Conservation (phyloP, 1,139 yeast species). For the Pichia sp. region DNA sequence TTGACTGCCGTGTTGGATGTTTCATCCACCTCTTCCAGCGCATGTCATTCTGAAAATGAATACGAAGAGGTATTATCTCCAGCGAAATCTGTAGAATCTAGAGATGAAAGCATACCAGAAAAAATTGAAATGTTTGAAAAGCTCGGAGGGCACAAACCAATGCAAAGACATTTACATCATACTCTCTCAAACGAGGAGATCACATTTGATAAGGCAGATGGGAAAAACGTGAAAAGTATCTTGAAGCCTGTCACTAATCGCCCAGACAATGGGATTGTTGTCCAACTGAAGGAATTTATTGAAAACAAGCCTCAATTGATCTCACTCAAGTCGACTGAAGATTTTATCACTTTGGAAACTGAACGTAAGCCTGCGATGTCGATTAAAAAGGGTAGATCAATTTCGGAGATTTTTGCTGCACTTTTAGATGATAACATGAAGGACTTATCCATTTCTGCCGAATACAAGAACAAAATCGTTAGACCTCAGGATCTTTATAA, state of each 20-base stretch:
- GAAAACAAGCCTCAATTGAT: conserved; percentile 16
- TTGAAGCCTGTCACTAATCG: conserved; percentile 17
- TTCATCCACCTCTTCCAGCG: conserved; percentile 13
- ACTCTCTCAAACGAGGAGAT: background rate
- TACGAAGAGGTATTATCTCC: conserved; percentile 2
- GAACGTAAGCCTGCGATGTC: background rate
- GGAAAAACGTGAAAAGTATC: conserved; percentile 2
- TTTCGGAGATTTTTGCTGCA: conserved; percentile 26
- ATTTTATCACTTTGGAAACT: background rate
- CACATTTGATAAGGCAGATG: background rate
- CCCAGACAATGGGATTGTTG: conserved; percentile 11
- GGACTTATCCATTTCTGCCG: conserved; percentile 28
- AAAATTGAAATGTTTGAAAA: conserved; percentile 30
- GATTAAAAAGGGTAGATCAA: conserved; percentile 13
- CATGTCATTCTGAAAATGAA: conserved; percentile 8
- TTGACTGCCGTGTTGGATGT: conserved; percentile 17
- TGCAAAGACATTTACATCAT: conserved; percentile 8
- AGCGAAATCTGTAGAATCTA: background rate
- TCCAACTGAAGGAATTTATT: conserved; percentile 18
- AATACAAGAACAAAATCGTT: conserved; percentile 26
- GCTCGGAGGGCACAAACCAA: conserved; percentile 23
- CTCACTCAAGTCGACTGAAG: conserved; percentile 6
- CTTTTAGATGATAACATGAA: conserved; percentile 26
- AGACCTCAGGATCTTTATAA: conserved; percentile 28
- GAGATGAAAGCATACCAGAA: conserved; percentile 22